A percentile compares a stretch with the other conserved stretches of the same genome.
Conservation (phyloP, 371 early-diverging fungal species). For the Quaeritorhiza haematococci region DNA sequence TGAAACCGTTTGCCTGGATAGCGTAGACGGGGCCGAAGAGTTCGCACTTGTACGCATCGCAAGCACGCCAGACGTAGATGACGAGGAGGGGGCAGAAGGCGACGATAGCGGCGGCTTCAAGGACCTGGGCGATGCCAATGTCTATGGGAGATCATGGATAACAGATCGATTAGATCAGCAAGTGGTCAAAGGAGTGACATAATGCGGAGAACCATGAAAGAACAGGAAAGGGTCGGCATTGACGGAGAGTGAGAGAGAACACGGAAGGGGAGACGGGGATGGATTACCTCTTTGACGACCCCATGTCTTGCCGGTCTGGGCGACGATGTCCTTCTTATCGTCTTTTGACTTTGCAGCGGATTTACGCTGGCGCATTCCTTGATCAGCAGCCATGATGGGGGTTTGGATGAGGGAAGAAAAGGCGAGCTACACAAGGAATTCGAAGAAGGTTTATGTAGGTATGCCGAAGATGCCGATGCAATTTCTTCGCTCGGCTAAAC, state of each 20-base stretch:
- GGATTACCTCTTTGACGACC: slow-evolving; percentile 48
- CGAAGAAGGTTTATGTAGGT: too few species aligned
- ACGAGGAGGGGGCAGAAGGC: slow-evolving; percentile 59
- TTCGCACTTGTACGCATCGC: slow-evolving; percentile 60
- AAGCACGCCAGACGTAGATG: slow-evolving; percentile 61
- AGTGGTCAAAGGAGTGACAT: not conserved
- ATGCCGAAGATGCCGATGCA: too few species aligned
- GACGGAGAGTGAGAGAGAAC: not conserved
- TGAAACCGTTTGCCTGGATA: slow-evolving; percentile 2
- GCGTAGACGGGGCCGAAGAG: slow-evolving; percentile 48
- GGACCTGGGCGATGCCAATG: slow-evolving; percentile 43
- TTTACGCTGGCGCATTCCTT: not conserved
- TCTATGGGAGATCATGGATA: slow-evolving; percentile 26
- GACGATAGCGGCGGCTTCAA: slow-evolving; percentile 46
- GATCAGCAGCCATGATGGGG: not conserved
- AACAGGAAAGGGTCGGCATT: not conserved
- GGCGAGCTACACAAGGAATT: too few species aligned
- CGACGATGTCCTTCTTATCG: slow-evolving; percentile 1
- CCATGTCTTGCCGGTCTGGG: slow-evolving; percentile 55
- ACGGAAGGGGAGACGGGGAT: not conserved
- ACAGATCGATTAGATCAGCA: not conserved
- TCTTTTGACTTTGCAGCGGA: not conserved
- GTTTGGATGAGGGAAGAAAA: too few species aligned
- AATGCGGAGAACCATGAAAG: too few species aligned
- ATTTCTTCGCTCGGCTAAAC: too few species aligned